Conservation (phyloP, 2,329 filamentous ascomycete species). For the Venturia oleaginea region DNA sequence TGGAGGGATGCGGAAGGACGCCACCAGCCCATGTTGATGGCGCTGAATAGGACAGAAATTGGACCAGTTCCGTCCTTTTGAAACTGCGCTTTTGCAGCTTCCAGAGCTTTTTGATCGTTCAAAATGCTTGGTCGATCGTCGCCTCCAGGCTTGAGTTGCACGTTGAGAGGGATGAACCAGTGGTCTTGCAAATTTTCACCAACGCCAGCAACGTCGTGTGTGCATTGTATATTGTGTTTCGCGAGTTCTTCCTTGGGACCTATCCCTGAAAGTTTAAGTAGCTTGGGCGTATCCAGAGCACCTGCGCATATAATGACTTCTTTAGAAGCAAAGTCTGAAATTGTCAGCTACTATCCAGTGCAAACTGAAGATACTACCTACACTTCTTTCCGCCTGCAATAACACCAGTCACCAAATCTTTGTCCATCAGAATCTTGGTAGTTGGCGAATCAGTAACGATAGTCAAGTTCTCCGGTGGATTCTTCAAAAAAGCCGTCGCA, state of each 20-base stretch:
- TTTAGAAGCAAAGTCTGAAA: conserved; percentile 24
- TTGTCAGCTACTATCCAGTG: neutral
- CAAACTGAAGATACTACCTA: neutral
- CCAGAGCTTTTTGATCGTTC: neutral
- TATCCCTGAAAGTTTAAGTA: conserved; percentile 50
- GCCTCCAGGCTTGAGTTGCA: conserved; percentile 17
- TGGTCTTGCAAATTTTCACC: conserved; percentile 40
- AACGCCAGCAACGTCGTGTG: conserved; percentile 30
- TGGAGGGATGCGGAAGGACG: conserved; percentile 33
- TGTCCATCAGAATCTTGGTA: conserved; percentile 39
- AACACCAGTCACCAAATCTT: conserved; percentile 37
- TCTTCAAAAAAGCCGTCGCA: conserved; percentile 36
- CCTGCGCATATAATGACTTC: conserved; percentile 34
- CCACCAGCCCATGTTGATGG: conserved; percentile 34
- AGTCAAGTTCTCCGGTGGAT: conserved; percentile 42
- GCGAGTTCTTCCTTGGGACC: conserved; percentile 41
- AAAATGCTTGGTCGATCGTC: conserved; percentile 2
- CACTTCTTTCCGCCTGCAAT: conserved; percentile 28
- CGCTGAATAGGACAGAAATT: conserved; percentile 17
- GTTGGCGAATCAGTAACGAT: conserved; percentile 43
- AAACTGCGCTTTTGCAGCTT: conserved; percentile 11
- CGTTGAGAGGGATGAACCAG: conserved; percentile 44
- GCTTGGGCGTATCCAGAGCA: conserved; percentile 31
- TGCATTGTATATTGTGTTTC: conserved; percentile 32
- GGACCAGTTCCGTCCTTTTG: conserved; percentile 11